Evolutionary conservation across 441 rosid species (phyloP).

Genomic region (Francoa sonchifolia): DNA sequence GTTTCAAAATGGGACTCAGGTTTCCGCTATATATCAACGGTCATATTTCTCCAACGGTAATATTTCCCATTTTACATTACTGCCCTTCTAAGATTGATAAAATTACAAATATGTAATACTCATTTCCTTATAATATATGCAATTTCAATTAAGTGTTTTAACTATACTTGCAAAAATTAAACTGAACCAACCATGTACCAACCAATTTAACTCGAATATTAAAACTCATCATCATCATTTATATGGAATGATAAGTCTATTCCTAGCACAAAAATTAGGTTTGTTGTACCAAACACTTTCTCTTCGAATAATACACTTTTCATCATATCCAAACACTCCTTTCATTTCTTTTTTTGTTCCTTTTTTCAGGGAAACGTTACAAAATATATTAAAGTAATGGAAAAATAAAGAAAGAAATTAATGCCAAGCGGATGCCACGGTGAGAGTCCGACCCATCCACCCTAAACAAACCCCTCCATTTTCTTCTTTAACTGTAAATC

Average conservation of each 20-base stretch:
- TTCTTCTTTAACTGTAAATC: constrained; percentile 67
- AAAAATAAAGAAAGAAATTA: constrained; percentile 24
- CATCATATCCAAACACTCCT: not conserved
- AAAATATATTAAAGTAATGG: constrained; percentile 21
- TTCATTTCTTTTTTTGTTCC: constrained; percentile 18
- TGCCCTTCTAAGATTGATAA: not conserved
- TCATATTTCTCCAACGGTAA: constrained; percentile 1
- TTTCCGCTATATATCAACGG: not conserved
- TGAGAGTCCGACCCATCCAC: constrained; percentile 82
- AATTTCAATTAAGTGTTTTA: too few relatives aligned
- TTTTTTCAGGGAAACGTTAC: constrained; percentile 26
- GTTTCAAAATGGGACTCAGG: not conserved
- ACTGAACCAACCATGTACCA: too few relatives aligned
- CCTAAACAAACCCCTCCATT: constrained; percentile 75
- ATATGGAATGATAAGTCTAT: too few relatives aligned
- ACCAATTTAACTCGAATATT: too few relatives aligned
- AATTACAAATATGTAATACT: not conserved
- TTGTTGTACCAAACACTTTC: constrained; percentile 21
- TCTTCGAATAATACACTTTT: not conserved
- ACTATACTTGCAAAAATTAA: too few relatives aligned
- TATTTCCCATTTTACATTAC: not conserved
- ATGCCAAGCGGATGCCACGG: constrained; percentile 98
- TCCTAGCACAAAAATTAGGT: too few relatives aligned
- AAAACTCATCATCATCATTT: too few relatives aligned
- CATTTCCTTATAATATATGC: not conserved